Evolutionary conservation across 139 green algal genomes (phyloP).

Genomic region (Chlorella sp.): DNA sequence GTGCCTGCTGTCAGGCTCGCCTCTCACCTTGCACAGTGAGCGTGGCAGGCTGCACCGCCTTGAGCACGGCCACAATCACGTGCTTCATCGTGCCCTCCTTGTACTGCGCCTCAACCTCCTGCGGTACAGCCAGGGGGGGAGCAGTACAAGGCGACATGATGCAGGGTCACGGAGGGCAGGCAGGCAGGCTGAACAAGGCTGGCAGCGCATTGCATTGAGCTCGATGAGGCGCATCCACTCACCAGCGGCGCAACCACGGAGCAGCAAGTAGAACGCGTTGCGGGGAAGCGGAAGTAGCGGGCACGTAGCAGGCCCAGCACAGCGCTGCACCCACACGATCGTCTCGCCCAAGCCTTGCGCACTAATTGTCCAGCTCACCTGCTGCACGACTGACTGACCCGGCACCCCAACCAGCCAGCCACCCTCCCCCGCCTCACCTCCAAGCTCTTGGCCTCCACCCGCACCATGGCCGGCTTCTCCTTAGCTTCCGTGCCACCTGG

Average conservation of each 20-base stretch:
- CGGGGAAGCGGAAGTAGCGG: no score
- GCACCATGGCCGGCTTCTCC: constrained; percentile 11
- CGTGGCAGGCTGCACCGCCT: constrained; percentile 15
- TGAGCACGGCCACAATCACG: constrained; percentile 25
- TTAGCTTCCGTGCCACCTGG: not conserved
- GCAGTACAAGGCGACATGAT: not conserved
- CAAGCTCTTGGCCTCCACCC: constrained; percentile 16
- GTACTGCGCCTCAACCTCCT: constrained; percentile 46
- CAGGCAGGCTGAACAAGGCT: no score
- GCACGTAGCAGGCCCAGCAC: no score
- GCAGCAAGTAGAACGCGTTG: not conserved
- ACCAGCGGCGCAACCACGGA: not conserved
- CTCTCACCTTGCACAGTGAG: constrained; percentile 21
- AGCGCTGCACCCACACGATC: not conserved
- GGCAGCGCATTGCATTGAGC: no score
- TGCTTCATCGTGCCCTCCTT: constrained; percentile 33
- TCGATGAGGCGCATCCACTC: no score
- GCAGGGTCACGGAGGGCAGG: no score
- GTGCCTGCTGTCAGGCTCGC: no score
- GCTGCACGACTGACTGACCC: not conserved
- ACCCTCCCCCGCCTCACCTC: not conserved
- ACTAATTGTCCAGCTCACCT: not conserved
- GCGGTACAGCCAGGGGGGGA: not conserved
- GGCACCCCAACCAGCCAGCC: not conserved
- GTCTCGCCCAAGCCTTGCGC: not conserved